These are phyloP conservation scores for Leccinum pachyderme DNA, from an alignment of 1,284 basidiomycete species.

Conservation along the genomic window DNA sequence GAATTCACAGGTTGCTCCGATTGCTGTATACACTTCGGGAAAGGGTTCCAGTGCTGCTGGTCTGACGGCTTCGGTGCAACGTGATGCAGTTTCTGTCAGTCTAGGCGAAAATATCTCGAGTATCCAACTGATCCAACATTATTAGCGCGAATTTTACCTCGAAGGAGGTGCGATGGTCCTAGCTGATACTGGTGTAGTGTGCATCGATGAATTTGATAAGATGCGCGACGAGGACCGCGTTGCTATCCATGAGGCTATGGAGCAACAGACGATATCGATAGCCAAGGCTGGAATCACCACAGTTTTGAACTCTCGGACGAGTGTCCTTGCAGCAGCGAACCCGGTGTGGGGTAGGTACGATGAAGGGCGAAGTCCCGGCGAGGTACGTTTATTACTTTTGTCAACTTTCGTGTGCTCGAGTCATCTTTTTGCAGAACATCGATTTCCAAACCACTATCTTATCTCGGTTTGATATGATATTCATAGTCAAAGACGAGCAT, in stretches of 20 bases:
- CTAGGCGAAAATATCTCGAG: neutral
- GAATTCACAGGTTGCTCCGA: slow-evolving; percentile 77
- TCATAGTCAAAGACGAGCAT: slow-evolving; percentile 98
- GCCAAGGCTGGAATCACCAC: slow-evolving; percentile 99
- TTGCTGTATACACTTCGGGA: slow-evolving; percentile 97
- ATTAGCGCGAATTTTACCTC: slow-evolving; percentile 94
- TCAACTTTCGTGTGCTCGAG: neutral
- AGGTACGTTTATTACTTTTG: slow-evolving; percentile 47
- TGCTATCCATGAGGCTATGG: slow-evolving; percentile 99
- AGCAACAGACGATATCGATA: slow-evolving; percentile 99
- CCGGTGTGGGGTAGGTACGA: slow-evolving; percentile 99
- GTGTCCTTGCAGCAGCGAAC: slow-evolving; percentile 96
- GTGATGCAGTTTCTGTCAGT: slow-evolving; percentile 85
- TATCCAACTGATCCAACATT: slow-evolving; percentile 2
- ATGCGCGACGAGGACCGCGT: slow-evolving; percentile 99
- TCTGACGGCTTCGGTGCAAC: slow-evolving; percentile 96
- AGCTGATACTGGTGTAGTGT: slow-evolving; percentile 97
- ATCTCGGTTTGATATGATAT: slow-evolving; percentile 99
- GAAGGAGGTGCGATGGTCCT: slow-evolving; percentile 99
- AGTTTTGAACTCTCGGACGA: slow-evolving; percentile 94
- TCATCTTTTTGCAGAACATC: slow-evolving; percentile 66
- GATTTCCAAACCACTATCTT: slow-evolving; percentile 99
- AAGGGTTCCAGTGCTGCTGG: slow-evolving; percentile 98
- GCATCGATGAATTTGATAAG: slow-evolving; percentile 99
- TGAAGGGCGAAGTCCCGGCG: slow-evolving; percentile 95